Conservation (phyloP, 75 land plant genomes). For the Larix kaempferi region DNA sequence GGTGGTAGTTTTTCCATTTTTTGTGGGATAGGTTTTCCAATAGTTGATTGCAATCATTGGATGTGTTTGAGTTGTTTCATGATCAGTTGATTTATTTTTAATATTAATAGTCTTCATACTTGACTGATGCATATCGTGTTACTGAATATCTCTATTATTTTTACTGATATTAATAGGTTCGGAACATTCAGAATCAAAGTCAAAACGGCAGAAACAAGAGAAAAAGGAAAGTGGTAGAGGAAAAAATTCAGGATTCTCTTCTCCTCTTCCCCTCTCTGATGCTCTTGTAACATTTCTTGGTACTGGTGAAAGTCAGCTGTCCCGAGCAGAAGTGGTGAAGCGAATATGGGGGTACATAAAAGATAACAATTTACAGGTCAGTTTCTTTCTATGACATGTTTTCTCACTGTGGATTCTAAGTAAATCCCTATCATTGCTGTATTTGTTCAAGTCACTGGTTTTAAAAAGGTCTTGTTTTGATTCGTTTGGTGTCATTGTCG, state of each 20-base stretch:
- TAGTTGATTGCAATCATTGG: neutral
- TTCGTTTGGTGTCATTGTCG: too few relatives aligned
- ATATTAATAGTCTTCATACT: neutral
- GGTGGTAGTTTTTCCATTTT: neutral
- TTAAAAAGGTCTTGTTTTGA: too few relatives aligned
- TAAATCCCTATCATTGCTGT: neutral
- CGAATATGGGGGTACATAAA: conserved; percentile 92
- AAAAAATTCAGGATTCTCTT: conserved; percentile 45
- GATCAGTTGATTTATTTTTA: neutral
- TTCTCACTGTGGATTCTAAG: neutral
- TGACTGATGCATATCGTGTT: neutral
- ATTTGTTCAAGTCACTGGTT: neutral
- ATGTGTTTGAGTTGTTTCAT: neutral
- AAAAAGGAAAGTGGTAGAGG: conserved; percentile 28
- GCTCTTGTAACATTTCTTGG: conserved; percentile 71
- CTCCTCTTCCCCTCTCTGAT: conserved; percentile 82
- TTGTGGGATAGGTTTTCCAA: neutral
- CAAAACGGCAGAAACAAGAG: conserved; percentile 54
- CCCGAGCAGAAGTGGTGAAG: conserved; percentile 73
- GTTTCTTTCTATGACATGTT: neutral
- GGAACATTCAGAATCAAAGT: conserved; percentile 50
- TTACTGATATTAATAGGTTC: conserved; percentile 16
- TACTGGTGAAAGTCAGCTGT: conserved; percentile 69
- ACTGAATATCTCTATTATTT: neutral
- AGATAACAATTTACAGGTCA: conserved; percentile 82